Conservation (phyloP, 352 stramenopile species). For the Globisporangium barbulae region DNA sequence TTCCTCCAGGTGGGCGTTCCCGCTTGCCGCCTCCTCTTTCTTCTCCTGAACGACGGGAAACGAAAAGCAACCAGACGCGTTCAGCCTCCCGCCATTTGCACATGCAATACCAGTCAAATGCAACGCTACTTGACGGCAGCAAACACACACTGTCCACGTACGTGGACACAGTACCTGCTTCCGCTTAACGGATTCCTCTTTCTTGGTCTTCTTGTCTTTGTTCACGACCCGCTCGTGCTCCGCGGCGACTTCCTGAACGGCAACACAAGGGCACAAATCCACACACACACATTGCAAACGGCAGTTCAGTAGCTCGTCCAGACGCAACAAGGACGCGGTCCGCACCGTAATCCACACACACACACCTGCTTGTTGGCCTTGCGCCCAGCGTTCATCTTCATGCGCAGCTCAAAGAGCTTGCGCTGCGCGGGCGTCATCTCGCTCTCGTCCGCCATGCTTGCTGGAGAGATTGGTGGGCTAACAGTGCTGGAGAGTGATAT, state of each 20-base stretch:
- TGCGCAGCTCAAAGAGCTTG: conserved; percentile 84
- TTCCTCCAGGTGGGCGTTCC: conserved; percentile 59
- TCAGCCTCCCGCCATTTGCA: neutral
- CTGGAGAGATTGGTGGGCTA: too few species aligned
- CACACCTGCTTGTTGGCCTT: conserved; percentile 78
- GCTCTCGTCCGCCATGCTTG: conserved; percentile 33
- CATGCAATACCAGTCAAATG: neutral
- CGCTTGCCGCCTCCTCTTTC: conserved; percentile 36
- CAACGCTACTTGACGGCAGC: neutral
- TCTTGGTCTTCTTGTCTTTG: conserved; percentile 59
- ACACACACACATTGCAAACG: neutral
- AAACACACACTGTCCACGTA: neutral
- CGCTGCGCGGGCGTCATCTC: conserved; percentile 71
- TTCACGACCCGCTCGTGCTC: conserved; percentile 71
- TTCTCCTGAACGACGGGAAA: conserved; percentile 36
- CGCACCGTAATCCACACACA: neutral
- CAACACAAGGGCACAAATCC: neutral
- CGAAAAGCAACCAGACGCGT: neutral
- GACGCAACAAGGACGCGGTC: neutral
- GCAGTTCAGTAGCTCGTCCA: neutral
- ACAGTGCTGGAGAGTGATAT: too few species aligned
- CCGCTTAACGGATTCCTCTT: conserved; percentile 50
- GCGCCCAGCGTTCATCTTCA: conserved; percentile 79
- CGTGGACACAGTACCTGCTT: conserved; percentile 31
- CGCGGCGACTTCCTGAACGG: conserved; percentile 56